Conservation (phyloP, 129 eudicot genomes). For the Flaveria trinervia region DNA sequence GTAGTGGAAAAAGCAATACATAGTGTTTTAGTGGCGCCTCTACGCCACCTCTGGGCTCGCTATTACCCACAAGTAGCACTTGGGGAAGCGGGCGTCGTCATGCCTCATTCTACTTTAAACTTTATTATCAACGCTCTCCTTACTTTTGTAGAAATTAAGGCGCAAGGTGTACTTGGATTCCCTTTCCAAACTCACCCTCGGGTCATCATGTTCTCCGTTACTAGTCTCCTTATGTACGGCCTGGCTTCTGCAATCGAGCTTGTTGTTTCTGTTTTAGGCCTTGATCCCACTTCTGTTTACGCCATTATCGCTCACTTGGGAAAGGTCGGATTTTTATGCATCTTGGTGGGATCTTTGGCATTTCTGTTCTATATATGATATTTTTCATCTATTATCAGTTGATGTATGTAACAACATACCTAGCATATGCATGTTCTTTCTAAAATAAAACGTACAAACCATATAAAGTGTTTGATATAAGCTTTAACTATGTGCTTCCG, state of each 20-base stretch:
- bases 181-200: constrained; percentile 19
- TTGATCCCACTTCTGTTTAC: constrained; percentile 11
- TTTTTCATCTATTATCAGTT: background rate
- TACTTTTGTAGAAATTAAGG: background rate
- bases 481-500: too few relatives aligned
- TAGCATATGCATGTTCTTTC: background rate
- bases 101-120: background rate
- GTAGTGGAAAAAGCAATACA: background rate
- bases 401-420: background rate
- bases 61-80: background rate
- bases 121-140: background rate
- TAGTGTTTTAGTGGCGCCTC: background rate
- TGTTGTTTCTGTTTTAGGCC: background rate
- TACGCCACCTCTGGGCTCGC: background rate
- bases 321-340: background rate
- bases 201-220: background rate
- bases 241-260: background rate
- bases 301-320: constrained; percentile 6
- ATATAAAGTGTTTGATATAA: background rate
- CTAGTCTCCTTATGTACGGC: constrained; percentile 9
- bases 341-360: background rate
- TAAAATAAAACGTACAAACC: background rate
- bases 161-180: background rate
- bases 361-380: constrained; percentile 13
- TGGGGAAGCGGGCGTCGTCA: background rate